Conservation (phyloP, 495 filamentous ascomycete genomes). For the Amniculicola lignicola region DNA sequence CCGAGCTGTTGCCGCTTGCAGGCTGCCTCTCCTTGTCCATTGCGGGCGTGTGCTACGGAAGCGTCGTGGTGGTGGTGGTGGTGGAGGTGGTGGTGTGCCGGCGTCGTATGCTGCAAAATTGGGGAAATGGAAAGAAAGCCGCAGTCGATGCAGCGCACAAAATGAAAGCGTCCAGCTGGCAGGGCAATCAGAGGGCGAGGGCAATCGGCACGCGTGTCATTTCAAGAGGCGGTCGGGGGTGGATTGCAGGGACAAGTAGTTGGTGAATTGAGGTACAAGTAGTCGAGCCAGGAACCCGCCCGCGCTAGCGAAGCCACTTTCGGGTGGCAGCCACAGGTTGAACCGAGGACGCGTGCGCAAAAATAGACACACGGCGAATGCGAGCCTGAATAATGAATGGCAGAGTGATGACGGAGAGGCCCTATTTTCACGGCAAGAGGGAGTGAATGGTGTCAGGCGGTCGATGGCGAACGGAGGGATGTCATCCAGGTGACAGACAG, state of each 20-base stretch:
- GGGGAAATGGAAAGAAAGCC: conserved; percentile 2
- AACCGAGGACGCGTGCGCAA: too few relatives aligned
- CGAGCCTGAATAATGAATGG: too few relatives aligned
- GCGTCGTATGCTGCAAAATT: neutral
- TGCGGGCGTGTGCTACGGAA: neutral
- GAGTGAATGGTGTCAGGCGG: too few relatives aligned
- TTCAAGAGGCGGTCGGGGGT: conserved; percentile 3
- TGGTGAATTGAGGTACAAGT: conserved; percentile 1
- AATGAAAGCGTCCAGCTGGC: neutral
- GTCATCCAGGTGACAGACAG: too few relatives aligned
- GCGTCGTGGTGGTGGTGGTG: neutral
- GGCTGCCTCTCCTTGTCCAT: conserved; percentile 27
- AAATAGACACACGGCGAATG: too few relatives aligned
- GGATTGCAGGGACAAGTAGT: conserved; percentile 1
- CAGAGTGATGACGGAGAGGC: neutral
- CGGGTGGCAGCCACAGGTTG: neutral
- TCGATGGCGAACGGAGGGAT: too few relatives aligned
- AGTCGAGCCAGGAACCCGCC: conserved; percentile 20
- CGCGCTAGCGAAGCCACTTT: neutral
- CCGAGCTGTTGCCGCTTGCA: conserved; percentile 26
- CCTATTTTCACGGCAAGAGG: neutral
- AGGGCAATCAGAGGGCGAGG: neutral
- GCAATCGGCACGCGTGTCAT: conserved; percentile 12
- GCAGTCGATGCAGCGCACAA: conserved; percentile 16
- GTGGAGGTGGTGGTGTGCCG: neutral